These are phyloP conservation scores for Colletotrichum tropicale DNA, from an alignment of 2,329 filamentous ascomycete genomes.

Conservation along the genomic window DNA sequence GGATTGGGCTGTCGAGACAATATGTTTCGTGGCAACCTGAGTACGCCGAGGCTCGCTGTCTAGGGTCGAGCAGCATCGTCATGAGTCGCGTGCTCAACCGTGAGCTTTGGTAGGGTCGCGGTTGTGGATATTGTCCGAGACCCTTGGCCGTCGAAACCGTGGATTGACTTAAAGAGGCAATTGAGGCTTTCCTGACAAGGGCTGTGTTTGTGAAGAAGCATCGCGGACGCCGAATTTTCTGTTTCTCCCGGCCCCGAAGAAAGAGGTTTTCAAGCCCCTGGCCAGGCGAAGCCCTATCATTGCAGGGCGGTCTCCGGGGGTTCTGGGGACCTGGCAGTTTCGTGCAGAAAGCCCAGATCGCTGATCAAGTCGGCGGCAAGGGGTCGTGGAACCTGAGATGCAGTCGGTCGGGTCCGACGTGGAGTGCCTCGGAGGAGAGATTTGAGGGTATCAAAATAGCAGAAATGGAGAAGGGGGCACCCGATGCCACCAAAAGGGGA, in stretches of 20 bases:
- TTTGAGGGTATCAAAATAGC: not conserved
- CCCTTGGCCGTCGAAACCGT: not conserved
- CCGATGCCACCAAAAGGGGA: not conserved
- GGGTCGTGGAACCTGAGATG: not conserved
- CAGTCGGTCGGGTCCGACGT: conserved; percentile 6
- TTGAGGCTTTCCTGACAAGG: not conserved
- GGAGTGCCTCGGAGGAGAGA: not conserved
- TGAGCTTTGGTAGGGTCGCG: not conserved
- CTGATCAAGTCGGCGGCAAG: not conserved
- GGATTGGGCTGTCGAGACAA: not conserved
- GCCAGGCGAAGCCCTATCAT: not conserved
- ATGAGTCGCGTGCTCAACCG: conserved; percentile 10
- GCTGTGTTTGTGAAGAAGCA: not conserved
- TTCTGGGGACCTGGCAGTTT: not conserved
- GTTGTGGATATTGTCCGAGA: not conserved
- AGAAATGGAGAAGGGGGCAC: not conserved
- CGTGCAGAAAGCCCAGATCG: not conserved
- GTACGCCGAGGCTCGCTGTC: not conserved
- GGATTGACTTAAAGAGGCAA: not conserved
- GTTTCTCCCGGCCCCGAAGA: not conserved
- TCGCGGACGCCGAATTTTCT: not conserved
- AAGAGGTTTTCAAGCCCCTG: not conserved
- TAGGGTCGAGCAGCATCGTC: not conserved
- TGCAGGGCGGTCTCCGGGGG: not conserved
- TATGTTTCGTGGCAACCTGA: not conserved